Evolutionary conservation across 202 grass and related monocot genomes (phyloP).

Genomic region (Carex arenaria): DNA sequence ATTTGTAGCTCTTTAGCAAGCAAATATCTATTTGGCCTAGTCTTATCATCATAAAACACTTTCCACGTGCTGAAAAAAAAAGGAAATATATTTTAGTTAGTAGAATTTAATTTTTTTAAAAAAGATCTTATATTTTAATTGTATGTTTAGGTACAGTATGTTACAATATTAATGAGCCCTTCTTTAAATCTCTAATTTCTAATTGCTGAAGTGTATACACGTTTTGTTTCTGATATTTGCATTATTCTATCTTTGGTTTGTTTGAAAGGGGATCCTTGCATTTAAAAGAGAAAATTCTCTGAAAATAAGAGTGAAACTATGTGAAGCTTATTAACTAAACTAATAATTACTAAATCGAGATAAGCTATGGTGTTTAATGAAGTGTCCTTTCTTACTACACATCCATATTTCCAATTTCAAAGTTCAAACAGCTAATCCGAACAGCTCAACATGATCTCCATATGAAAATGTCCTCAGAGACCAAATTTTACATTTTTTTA

Average conservation of each 20-base stretch:
- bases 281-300: not conserved
- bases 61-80: constrained; percentile 70
- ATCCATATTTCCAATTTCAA: too few relatives aligned
- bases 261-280: not conserved
- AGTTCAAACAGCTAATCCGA: too few relatives aligned
- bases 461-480: too few relatives aligned
- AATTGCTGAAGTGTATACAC: not conserved
- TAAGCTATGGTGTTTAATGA: too few relatives aligned
- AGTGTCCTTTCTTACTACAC: too few relatives aligned
- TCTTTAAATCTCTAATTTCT: not conserved
- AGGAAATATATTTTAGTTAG: not conserved
- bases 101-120: constrained; percentile 12
- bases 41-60: constrained; percentile 85
- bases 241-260: not conserved
- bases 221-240: not conserved
- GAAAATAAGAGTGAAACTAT: not conserved
- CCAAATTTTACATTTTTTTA: too few relatives aligned
- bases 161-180: not conserved
- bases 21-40: constrained; percentile 76
- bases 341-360: not conserved
- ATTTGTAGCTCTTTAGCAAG: constrained; percentile 65
- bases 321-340: not conserved
- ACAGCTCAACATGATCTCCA: too few relatives aligned
- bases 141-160: not conserved
- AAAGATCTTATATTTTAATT: not conserved